Conservation (phyloP, 129 eudicot genomes). For the Flaveria trinervia region DNA sequence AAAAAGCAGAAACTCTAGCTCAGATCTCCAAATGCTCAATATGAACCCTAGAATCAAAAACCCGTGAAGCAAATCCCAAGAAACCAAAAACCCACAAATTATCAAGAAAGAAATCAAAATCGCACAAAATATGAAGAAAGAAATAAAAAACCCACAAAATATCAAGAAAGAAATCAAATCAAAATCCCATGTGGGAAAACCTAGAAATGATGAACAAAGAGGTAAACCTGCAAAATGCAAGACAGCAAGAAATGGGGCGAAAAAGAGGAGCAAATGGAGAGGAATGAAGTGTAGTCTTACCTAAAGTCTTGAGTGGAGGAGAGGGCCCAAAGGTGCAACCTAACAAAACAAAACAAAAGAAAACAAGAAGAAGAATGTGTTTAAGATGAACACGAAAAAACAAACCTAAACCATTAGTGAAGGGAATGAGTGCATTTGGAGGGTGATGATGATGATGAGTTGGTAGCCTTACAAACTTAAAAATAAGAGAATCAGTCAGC, state of each 20-base stretch:
- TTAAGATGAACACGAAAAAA: slow-evolving; percentile 48
- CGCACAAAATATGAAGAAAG: slow-evolving; percentile 16
- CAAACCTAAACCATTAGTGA: slow-evolving; percentile 43
- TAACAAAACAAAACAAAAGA: slow-evolving; percentile 16
- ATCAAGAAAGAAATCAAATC: slow-evolving; percentile 25
- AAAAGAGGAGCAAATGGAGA: slow-evolving; percentile 42
- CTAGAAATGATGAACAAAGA: slow-evolving; percentile 3
- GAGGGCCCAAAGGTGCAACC: slow-evolving; percentile 60
- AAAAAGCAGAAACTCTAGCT: slow-evolving; percentile 33
- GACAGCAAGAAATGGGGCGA: slow-evolving; percentile 60
- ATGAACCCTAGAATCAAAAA: slow-evolving; percentile 28
- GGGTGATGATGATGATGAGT: slow-evolving; percentile 29
- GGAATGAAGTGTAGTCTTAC: slow-evolving; percentile 37
- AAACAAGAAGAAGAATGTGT: slow-evolving; percentile 57
- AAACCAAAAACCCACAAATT: slow-evolving; percentile 12
- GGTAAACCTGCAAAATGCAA: slow-evolving; percentile 35
- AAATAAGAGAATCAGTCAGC: slow-evolving; percentile 38
- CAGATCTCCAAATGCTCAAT: slow-evolving; percentile 40
- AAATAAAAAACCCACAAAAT: slow-evolving; percentile 27
- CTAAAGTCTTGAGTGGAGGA: slow-evolving; percentile 60
- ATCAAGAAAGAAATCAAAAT: slow-evolving; percentile 18
- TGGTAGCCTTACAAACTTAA: slow-evolving; percentile 28
- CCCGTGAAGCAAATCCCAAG: slow-evolving; percentile 13
- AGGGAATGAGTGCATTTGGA: slow-evolving; percentile 27
- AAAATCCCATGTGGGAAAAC: slow-evolving; percentile 7